These are phyloP conservation scores for Calonectria henricotiae DNA, from an alignment of 2,329 filamentous ascomycete species.

Conservation along the genomic window DNA sequence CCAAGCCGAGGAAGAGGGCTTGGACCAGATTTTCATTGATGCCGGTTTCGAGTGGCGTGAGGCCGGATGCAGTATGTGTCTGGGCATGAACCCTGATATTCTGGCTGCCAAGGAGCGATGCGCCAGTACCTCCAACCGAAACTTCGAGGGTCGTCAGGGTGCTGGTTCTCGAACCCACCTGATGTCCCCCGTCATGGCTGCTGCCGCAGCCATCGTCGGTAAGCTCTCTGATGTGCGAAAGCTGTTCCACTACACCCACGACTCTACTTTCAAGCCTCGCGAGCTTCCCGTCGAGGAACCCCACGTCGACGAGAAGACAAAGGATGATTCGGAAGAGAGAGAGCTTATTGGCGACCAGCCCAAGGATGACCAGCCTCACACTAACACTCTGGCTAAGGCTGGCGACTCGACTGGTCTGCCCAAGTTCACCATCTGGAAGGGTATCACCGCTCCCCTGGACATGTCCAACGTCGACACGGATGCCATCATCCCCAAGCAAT, in stretches of 20 bases:
- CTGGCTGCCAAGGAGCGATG: slow-evolving; percentile 93
- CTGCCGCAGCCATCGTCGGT: slow-evolving; percentile 89
- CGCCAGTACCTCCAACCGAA: slow-evolving; percentile 95
- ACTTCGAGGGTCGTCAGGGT: slow-evolving; percentile 97
- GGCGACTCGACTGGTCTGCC: slow-evolving; percentile 76
- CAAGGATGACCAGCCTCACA: slow-evolving; percentile 76
- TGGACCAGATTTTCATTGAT: slow-evolving; percentile 92
- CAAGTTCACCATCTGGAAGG: slow-evolving; percentile 88
- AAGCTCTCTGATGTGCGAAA: slow-evolving; percentile 94
- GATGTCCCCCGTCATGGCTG: slow-evolving; percentile 98
- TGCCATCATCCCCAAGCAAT: slow-evolving; percentile 99
- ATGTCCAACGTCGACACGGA: slow-evolving; percentile 97
- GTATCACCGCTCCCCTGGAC: slow-evolving; percentile 90
- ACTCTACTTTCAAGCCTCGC: slow-evolving; percentile 74
- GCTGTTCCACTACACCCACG: slow-evolving; percentile 75
- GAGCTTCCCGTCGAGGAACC: slow-evolving; percentile 62
- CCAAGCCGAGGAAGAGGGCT: slow-evolving; percentile 90
- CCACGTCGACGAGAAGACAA: slow-evolving; percentile 69
- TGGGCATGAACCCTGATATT: slow-evolving; percentile 99
- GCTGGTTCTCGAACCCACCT: slow-evolving; percentile 92
- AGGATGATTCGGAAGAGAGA: slow-evolving; percentile 68
- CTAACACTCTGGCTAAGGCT: slow-evolving; percentile 72
- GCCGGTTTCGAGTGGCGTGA: slow-evolving; percentile 99
- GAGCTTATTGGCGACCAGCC: slow-evolving; percentile 73
- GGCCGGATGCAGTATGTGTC: slow-evolving; percentile 98